phyloP scores from a whole-genome alignment of 129 eudicot genomes.

The Mikania micrantha region DNA sequence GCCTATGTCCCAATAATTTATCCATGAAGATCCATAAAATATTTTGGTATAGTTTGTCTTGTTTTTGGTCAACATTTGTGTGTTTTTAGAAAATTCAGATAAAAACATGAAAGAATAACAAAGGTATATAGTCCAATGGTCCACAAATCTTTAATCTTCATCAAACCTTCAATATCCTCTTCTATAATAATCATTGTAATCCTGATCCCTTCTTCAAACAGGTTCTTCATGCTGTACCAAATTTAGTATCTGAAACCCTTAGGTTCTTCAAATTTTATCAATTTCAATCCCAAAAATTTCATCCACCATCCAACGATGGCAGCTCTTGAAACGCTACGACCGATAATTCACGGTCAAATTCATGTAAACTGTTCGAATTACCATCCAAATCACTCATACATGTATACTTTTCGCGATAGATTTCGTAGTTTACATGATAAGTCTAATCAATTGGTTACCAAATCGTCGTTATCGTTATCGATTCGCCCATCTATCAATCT shows the following conservation, averaged over 20 bases:
- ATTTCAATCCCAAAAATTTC: not conserved
- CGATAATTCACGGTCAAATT: slow-evolving; percentile 47
- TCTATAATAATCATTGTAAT: not conserved
- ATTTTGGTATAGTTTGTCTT: not conserved
- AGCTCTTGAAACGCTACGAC: slow-evolving; percentile 44
- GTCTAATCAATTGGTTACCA: slow-evolving; percentile 15
- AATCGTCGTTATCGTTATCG: slow-evolving; percentile 28
- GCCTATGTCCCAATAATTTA: no score
- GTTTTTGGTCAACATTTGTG: not conserved
- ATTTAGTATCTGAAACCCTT: not conserved
- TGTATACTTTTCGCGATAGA: slow-evolving; percentile 24
- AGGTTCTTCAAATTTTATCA: not conserved
- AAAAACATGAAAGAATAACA: slow-evolving; percentile 7
- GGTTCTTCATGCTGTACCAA: not conserved
- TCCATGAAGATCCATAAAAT: no score
- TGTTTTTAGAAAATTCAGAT: not conserved
- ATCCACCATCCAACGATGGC: slow-evolving; percentile 23
- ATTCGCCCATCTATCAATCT: slow-evolving; percentile 19
- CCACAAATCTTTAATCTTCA: slow-evolving; percentile 24
- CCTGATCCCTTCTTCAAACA: slow-evolving; percentile 22
- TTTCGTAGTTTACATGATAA: slow-evolving; percentile 30
- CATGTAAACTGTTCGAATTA: slow-evolving; percentile 28
- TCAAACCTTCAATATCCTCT: slow-evolving; percentile 17
- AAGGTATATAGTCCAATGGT: slow-evolving; percentile 15
- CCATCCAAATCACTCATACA: slow-evolving; percentile 27